These are phyloP conservation scores for Kodamaea jinghongensis DNA, from an alignment of 805 yeast species.

Conservation along the genomic window DNA sequence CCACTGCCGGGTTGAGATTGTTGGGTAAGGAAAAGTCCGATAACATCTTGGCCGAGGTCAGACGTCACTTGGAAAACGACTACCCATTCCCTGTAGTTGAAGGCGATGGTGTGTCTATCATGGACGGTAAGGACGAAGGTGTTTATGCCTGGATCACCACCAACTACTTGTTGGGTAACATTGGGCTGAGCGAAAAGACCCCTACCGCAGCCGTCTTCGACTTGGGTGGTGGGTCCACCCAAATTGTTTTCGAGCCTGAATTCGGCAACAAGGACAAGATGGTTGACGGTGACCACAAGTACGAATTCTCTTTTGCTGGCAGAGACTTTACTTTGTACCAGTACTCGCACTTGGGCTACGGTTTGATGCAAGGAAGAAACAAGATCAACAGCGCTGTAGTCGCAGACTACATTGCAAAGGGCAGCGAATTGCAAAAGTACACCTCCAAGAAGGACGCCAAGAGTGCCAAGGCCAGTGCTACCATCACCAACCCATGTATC, in stretches of 20 bases:
- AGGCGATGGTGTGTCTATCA: constrained; percentile 83
- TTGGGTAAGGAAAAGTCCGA: constrained; percentile 73
- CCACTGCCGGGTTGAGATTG: constrained; percentile 93
- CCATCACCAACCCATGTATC: constrained; percentile 77
- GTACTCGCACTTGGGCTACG: constrained; percentile 93
- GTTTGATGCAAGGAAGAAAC: constrained; percentile 90
- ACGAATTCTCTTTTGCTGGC: constrained; percentile 75
- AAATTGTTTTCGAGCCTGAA: constrained; percentile 96
- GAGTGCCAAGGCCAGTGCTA: constrained; percentile 40
- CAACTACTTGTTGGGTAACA: constrained; percentile 88
- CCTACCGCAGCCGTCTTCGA: constrained; percentile 98
- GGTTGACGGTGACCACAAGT: constrained; percentile 87
- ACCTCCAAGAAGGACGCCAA: constrained; percentile 33
- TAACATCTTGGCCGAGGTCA: constrained; percentile 73
- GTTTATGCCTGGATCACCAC: constrained; percentile 99
- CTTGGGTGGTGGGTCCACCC: constrained; percentile 98
- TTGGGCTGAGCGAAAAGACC: constrained; percentile 69
- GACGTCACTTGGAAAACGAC: constrained; percentile 67
- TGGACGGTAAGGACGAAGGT: constrained; percentile 98
- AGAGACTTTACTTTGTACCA: constrained; percentile 81
- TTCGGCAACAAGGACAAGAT: constrained; percentile 54
- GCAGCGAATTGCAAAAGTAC: constrained; percentile 20
- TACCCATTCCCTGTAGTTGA: constrained; percentile 92
- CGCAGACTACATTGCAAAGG: constrained; percentile 40
- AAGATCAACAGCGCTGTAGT: constrained; percentile 69